Evolutionary conservation across 768 basidiomycete genomes (phyloP).

Genomic region (Tylopilus cervinicoccineus): DNA sequence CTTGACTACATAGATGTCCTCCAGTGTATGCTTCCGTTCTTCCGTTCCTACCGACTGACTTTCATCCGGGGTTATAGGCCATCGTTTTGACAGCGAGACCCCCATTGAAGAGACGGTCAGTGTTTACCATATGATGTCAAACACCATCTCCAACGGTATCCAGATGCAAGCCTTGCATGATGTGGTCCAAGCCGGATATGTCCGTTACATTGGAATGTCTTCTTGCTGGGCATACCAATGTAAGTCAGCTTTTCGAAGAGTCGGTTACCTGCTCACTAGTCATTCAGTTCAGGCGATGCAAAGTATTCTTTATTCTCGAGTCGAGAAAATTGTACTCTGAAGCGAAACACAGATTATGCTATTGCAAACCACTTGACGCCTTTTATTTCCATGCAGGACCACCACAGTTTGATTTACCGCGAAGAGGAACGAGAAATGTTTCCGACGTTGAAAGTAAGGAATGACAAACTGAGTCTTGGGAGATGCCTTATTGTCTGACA

Average conservation of each 20-base stretch:
- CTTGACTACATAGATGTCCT: constrained; percentile 62
- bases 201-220: constrained; percentile 44
- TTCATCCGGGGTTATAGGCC: constrained; percentile 7
- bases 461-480: too few relatives aligned
- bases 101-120: constrained; percentile 44
- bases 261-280: background rate
- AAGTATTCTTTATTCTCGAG: constrained; percentile 26
- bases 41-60: too few relatives aligned
- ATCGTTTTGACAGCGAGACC: constrained; percentile 47
- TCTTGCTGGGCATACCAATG: constrained; percentile 41
- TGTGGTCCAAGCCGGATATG: constrained; percentile 46
- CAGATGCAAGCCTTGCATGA: constrained; percentile 50
- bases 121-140: background rate
- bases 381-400: constrained; percentile 66
- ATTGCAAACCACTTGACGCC: constrained; percentile 43
- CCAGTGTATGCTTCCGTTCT: too few relatives aligned
- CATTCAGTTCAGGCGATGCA: constrained; percentile 38
- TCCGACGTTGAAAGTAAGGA: constrained; percentile 36
- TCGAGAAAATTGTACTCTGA: constrained; percentile 2
- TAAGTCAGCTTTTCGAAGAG: constrained; percentile 10
- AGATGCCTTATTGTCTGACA: too few relatives aligned
- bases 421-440: constrained; percentile 62
- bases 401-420: constrained; percentile 52
- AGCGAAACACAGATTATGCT: constrained; percentile 32
- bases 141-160: too few relatives aligned